Conservation (phyloP, 139 green algal genomes). For the Ostreobium quekettii region DNA sequence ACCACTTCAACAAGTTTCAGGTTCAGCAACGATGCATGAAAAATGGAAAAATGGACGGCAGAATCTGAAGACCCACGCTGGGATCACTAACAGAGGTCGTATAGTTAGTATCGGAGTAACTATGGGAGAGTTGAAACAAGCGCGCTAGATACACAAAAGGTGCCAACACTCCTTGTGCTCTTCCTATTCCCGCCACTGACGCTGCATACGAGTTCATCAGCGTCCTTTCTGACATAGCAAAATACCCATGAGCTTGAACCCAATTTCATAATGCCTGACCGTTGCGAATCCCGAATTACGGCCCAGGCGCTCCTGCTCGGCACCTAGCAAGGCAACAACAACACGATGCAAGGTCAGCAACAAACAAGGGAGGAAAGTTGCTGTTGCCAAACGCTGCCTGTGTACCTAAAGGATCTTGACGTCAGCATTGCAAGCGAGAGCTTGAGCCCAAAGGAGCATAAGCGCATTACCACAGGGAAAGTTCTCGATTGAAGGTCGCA, state of each 20-base stretch:
- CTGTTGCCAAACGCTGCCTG: not conserved
- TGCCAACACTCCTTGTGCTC: no score
- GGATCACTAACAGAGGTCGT: no score
- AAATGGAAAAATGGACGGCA: no score
- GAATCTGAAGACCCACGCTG: no score
- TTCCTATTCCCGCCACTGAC: not conserved
- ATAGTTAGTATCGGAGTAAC: no score
- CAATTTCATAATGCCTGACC: slow-evolving; percentile 74
- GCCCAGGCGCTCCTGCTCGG: slow-evolving; percentile 61
- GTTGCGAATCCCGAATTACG: slow-evolving; percentile 59
- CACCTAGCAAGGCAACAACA: slow-evolving; percentile 20
- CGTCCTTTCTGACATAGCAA: slow-evolving; percentile 41
- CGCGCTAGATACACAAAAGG: no score
- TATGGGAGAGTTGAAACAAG: no score
- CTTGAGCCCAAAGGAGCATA: not conserved
- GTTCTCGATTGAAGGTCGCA: slow-evolving; percentile 80
- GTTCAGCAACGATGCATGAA: no score
- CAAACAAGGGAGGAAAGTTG: not conserved
- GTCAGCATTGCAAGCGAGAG: not conserved
- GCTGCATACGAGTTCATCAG: not conserved
- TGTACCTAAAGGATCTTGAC: not conserved
- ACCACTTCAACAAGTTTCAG: no score
- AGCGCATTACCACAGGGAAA: slow-evolving; percentile 62
- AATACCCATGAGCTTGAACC: slow-evolving; percentile 80
- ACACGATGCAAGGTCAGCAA: not conserved